Percentiles rank a stretch among this genome's conserved stretches.
Conservation (phyloP, 169 alveolate genomes). For the Cryptosporidium meleagridis region DNA sequence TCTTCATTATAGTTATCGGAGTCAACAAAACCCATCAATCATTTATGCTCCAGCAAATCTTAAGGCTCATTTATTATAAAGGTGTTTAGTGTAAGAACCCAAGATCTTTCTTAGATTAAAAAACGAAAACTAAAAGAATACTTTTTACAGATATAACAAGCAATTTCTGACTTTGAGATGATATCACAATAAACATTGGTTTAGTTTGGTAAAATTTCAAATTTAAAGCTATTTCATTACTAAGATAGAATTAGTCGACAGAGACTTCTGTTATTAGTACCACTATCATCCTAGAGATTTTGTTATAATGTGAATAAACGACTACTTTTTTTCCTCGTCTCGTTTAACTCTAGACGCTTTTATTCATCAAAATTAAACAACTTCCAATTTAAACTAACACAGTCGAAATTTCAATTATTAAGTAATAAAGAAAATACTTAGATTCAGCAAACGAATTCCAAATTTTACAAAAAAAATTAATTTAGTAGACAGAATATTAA, state of each 20-base stretch:
- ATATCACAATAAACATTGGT: not conserved
- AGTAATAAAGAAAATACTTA: not conserved
- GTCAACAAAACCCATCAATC: not conserved
- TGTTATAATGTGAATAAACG: not conserved
- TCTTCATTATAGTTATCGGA: not conserved
- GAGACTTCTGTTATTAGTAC: not conserved
- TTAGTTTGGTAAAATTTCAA: not conserved
- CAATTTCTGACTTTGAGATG: not conserved
- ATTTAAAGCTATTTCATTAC: conserved; percentile 2
- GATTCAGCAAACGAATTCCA: not conserved
- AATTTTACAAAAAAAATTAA: conserved; percentile 13
- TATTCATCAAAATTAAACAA: not conserved
- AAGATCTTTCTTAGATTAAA: not conserved
- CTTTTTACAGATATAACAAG: not conserved
- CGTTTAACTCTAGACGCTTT: not conserved
- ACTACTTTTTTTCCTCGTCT: not conserved
- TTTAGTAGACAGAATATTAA: not conserved
- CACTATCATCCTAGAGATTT: not conserved
- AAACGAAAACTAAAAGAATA: not conserved
- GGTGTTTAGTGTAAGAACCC: not conserved
- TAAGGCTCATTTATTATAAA: not conserved
- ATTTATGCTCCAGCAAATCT: not conserved
- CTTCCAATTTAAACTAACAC: not conserved
- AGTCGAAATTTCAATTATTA: not conserved
- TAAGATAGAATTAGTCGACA: not conserved